phyloP scores from a whole-genome alignment of 352 stramenopile species.

The Thraustochytrium sp. region DNA sequence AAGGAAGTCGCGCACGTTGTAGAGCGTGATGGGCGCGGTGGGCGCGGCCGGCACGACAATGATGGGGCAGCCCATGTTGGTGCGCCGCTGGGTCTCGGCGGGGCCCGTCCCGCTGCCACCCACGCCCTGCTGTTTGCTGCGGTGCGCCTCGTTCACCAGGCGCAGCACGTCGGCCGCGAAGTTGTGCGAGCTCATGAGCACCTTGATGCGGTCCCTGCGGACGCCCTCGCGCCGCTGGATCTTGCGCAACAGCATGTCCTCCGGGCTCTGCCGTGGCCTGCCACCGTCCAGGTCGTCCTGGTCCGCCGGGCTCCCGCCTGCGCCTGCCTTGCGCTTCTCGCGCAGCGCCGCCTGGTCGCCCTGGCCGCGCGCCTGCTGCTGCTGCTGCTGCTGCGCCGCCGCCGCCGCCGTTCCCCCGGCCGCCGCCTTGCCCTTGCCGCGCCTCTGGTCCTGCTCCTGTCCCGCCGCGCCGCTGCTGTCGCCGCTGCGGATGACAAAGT shows the following conservation, averaged over 20 bases:
- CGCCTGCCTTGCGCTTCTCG: background rate
- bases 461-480: background rate
- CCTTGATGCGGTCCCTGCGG: background rate
- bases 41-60: slow-evolving; percentile 43
- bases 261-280: background rate
- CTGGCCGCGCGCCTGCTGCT: background rate
- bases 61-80: slow-evolving; percentile 33
- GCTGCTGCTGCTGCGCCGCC: background rate
- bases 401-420: background rate
- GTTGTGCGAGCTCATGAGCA: slow-evolving; percentile 17
- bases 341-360: no score
- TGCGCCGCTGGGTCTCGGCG: background rate
- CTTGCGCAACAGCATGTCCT: slow-evolving; percentile 14
- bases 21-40: slow-evolving; percentile 35
- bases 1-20: slow-evolving; percentile 41
- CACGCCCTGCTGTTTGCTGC: background rate
- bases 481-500: background rate
- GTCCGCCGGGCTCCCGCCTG: background rate
- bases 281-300: background rate
- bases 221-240: slow-evolving; percentile 5
- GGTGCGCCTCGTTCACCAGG: background rate
- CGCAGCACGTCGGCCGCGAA: slow-evolving; percentile 4
- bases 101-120: background rate
- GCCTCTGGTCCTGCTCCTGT: background rate
- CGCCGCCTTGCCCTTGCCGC: background rate